Percentiles rank a stretch among this genome's conserved stretches.
These are phyloP conservation scores for Syzygium malaccense DNA, from an alignment of 441 rosid genomes.

Conservation along the genomic window DNA sequence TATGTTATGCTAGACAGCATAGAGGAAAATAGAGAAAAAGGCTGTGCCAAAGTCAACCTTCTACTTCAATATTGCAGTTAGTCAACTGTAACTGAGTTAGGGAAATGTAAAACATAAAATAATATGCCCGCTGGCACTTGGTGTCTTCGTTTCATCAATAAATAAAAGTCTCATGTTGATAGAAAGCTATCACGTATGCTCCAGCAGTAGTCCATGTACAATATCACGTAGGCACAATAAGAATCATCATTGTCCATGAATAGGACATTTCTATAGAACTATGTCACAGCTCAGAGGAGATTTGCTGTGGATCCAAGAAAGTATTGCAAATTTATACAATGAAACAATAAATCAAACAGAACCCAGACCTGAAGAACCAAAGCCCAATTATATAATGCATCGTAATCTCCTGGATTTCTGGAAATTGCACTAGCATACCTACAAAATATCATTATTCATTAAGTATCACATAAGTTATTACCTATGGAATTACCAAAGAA, in stretches of 20 bases:
- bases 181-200: not conserved
- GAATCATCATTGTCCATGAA: not conserved
- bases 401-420: slow-evolving; percentile 93
- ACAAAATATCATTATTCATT: slow-evolving; percentile 12
- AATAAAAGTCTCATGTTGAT: not conserved
- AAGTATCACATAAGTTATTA: not conserved
- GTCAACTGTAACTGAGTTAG: not conserved
- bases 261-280: not conserved
- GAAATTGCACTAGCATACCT: slow-evolving; percentile 90
- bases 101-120: not conserved
- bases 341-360: not conserved
- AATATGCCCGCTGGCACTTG: not conserved
- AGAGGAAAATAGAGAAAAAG: not conserved
- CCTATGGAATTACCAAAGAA: not conserved
- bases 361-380: slow-evolving; percentile 90
- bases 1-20: not conserved
- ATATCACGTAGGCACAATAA: not conserved
- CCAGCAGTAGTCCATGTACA: not conserved
- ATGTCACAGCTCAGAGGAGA: not conserved
- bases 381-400: slow-evolving; percentile 97
- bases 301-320: not conserved
- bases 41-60: not conserved
- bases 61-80: not conserved
- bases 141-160: not conserved
- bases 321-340: not conserved